A percentile compares a stretch with the other conserved stretches of the same genome.
Conservation (phyloP, 1,139 yeast species). For the Pichia sp. region DNA sequence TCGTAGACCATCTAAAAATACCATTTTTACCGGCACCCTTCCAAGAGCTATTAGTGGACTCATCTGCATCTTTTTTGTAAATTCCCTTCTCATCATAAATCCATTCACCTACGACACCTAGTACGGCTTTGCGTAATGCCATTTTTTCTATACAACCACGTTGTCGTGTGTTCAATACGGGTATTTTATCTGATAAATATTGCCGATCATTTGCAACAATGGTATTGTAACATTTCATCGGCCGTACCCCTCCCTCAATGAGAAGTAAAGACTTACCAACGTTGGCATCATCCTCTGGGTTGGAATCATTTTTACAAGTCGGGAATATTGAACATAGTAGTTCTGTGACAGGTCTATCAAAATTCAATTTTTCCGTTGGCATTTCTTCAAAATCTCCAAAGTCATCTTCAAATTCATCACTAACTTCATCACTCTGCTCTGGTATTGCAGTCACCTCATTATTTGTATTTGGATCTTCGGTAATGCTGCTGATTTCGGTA, state of each 20-base stretch:
- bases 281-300: background rate
- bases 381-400: slow-evolving; percentile 26
- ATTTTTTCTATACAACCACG: slow-evolving; percentile 19
- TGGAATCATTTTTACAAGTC: background rate
- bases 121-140: slow-evolving; percentile 11
- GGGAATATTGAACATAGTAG: slow-evolving; percentile 2
- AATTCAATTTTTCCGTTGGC: background rate
- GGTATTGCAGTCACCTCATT: background rate
- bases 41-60: background rate
- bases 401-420: slow-evolving; percentile 16
- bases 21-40: slow-evolving; percentile 4
- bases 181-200: background rate
- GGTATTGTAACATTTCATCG: slow-evolving; percentile 17
- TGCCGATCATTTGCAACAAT: slow-evolving; percentile 19
- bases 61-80: background rate
- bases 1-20: slow-evolving; percentile 18
- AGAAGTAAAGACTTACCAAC: slow-evolving; percentile 4
- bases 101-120: slow-evolving; percentile 23
- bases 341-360: slow-evolving; percentile 3
- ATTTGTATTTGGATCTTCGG: background rate
- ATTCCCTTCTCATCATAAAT: slow-evolving; percentile 22
- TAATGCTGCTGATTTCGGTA: background rate
- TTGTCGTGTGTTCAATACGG: slow-evolving; percentile 18
- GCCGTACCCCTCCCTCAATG: slow-evolving; percentile 4
- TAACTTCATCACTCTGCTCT: background rate